A percentile compares a stretch with the other conserved stretches of the same genome.
Evolutionary conservation across 148 eudicot species (phyloP).

Genomic region (Salicornia ramosissima): DNA sequence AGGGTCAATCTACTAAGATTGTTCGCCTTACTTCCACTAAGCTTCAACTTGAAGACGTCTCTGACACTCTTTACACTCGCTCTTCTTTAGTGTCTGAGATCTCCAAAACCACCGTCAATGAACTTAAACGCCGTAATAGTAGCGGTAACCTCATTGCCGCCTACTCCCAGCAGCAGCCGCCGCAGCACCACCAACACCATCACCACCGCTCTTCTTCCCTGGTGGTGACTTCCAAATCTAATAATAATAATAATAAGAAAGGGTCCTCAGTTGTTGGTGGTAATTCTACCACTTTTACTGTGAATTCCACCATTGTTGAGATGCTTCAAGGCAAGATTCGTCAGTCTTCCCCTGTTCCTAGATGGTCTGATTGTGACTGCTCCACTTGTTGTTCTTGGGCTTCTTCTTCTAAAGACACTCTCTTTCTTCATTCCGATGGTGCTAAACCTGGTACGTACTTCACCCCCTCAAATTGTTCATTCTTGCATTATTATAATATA

Average conservation of each 20-base stretch:
- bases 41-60: constrained; percentile 69
- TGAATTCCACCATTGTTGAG: constrained; percentile 61
- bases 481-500: too few relatives aligned
- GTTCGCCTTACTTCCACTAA: constrained; percentile 50
- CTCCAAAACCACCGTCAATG: constrained; percentile 44
- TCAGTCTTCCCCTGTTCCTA: constrained; percentile 42
- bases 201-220: background rate
- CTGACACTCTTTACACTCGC: constrained; percentile 80
- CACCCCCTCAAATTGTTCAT: too few relatives aligned
- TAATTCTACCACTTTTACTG: constrained; percentile 32
- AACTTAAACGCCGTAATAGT: constrained; percentile 24
- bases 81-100: constrained; percentile 58
- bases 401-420: constrained; percentile 49
- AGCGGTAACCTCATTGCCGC: background rate
- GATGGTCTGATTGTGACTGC: constrained; percentile 97
- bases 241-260: background rate
- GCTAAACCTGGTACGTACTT: constrained; percentile 43
- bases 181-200: background rate
- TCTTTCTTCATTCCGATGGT: constrained; percentile 57
- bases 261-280: background rate
- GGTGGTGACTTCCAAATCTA: background rate
- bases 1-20: constrained; percentile 49
- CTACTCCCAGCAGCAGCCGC: background rate
- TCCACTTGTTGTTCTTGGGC: constrained; percentile 63
- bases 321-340: constrained; percentile 60